phyloP scores from a whole-genome alignment of 257 asterid species.

The Datura wrightii region DNA sequence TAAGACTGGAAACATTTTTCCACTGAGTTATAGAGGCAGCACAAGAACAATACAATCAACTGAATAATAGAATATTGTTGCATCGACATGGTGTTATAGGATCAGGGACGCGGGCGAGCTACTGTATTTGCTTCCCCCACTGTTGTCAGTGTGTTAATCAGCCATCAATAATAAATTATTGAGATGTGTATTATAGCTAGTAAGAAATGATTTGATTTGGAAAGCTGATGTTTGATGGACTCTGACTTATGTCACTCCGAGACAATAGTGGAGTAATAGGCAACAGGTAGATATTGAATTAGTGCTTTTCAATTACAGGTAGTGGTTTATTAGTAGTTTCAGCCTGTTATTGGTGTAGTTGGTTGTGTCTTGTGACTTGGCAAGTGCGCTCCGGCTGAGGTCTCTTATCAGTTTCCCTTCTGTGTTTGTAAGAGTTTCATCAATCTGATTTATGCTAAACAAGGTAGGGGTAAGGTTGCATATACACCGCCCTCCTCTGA shows the following conservation, averaged over 20 bases:
- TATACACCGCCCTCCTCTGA: too few species aligned
- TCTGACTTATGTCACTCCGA: not conserved
- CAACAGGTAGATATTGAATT: not conserved
- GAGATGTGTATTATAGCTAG: constrained; percentile 4
- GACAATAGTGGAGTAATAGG: not conserved
- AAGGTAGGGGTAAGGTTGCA: too few species aligned
- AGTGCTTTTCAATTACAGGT: constrained; percentile 4
- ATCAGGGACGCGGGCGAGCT: constrained; percentile 12
- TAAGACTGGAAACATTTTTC: not conserved
- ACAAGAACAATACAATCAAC: not conserved
- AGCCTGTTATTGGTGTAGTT: constrained; percentile 25
- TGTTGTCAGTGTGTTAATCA: constrained; percentile 1
- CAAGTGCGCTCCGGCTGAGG: constrained; percentile 19
- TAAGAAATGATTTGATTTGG: constrained; percentile 8
- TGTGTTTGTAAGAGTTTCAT: constrained; percentile 10
- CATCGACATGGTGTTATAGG: not conserved
- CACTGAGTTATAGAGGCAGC: not conserved
- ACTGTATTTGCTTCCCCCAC: not conserved
- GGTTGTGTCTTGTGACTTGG: constrained; percentile 1
- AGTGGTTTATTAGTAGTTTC: constrained; percentile 9
- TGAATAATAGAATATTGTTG: not conserved
- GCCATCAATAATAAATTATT: constrained; percentile 3
- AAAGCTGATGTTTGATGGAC: not conserved
- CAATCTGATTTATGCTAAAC: too few species aligned
- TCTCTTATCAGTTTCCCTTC: not conserved